Conservation (phyloP, 306 rosid genomes). For the Cicer chorassanicum region DNA sequence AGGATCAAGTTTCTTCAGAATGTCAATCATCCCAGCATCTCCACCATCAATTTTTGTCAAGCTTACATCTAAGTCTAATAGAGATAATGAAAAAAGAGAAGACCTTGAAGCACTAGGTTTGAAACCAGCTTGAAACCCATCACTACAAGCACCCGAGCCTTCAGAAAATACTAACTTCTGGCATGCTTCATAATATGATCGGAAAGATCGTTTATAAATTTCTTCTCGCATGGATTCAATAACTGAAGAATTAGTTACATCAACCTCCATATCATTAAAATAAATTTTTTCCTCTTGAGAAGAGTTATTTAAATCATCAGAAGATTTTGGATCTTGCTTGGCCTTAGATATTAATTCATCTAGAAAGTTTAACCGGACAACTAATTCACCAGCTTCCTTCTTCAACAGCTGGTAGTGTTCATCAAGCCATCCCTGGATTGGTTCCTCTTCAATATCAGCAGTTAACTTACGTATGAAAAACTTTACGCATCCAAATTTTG, state of each 20-base stretch:
- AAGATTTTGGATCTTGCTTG: conserved; percentile 56
- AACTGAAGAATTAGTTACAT: conserved; percentile 61
- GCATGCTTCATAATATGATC: conserved; percentile 81
- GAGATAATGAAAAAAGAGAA: conserved; percentile 70
- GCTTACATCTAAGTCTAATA: conserved; percentile 68
- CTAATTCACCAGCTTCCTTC: conserved; percentile 83
- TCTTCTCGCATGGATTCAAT: conserved; percentile 65
- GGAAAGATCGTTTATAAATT: conserved; percentile 75
- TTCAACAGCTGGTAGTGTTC: conserved; percentile 85
- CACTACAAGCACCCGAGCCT: conserved; percentile 84
- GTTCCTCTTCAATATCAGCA: conserved; percentile 92
- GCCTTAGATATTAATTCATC: conserved; percentile 71
- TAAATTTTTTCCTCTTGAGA: conserved; percentile 57
- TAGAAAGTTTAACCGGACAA: conserved; percentile 80
- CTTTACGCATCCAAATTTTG: conserved; percentile 77
- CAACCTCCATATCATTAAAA: conserved; percentile 69
- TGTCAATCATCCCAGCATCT: conserved; percentile 83
- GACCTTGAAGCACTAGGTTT: conserved; percentile 72
- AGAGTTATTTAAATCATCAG: conserved; percentile 66
- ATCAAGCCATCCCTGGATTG: conserved; percentile 99
- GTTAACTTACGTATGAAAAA: conserved; percentile 75
- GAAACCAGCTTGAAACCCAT: conserved; percentile 90
- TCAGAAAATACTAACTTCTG: conserved; percentile 62
- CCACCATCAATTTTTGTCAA: conserved; percentile 86
- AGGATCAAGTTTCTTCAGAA: conserved; percentile 80